These are phyloP conservation scores for Teratosphaeriaceae sp. DNA, from an alignment of 2,329 filamentous ascomycete genomes.

Conservation along the genomic window DNA sequence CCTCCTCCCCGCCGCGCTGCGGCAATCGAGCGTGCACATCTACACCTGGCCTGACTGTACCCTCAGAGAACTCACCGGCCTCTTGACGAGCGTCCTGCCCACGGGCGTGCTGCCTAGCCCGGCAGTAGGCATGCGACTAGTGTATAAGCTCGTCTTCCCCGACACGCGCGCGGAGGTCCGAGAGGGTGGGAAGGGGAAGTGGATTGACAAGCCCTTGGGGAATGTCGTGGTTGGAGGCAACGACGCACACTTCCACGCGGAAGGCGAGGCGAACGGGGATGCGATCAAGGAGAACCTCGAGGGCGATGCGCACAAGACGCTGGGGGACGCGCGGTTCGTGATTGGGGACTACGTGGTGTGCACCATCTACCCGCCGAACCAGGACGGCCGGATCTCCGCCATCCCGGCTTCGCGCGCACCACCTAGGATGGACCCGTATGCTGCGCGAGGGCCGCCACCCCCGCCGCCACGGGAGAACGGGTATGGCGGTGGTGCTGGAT, in stretches of 20 bases:
- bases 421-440: conserved; percentile 11
- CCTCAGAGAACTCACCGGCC: conserved; percentile 70
- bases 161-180: conserved; percentile 52
- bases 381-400: conserved; percentile 67
- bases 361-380: conserved; percentile 67
- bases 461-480: conserved; percentile 13
- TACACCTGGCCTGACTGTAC: conserved; percentile 84
- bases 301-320: conserved; percentile 62
- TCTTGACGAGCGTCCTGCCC: conserved; percentile 64
- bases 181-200: conserved; percentile 50
- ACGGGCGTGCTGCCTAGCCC: conserved; percentile 60
- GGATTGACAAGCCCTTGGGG: conserved; percentile 73
- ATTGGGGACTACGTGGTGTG: conserved; percentile 85
- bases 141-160: conserved; percentile 79
- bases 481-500: conserved; percentile 17
- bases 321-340: conserved; percentile 72
- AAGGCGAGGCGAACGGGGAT: conserved; percentile 31
- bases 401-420: conserved; percentile 43
- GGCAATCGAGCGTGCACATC: conserved; percentile 53
- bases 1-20: conserved; percentile 51
- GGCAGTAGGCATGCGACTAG: conserved; percentile 74
- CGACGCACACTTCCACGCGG: conserved; percentile 24
- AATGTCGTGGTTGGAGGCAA: conserved; percentile 63
- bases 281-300: conserved; percentile 33
- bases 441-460: conserved; percentile 5